These are phyloP conservation scores for Exsudoporus frostii DNA, from an alignment of 768 basidiomycete genomes.

Conservation along the genomic window DNA sequence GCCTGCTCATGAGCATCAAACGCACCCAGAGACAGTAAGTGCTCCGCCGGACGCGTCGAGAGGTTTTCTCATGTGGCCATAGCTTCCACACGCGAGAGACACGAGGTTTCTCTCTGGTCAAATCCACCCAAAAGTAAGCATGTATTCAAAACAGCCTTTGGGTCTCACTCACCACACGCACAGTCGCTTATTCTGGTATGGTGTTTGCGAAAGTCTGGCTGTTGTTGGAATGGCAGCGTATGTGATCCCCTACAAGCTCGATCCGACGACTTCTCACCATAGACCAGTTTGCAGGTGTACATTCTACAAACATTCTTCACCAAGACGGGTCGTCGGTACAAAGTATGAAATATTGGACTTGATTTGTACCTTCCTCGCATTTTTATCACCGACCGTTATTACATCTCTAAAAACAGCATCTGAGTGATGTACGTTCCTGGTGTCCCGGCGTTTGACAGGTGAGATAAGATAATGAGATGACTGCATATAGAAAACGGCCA, in stretches of 20 bases:
- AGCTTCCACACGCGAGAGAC: conserved; percentile 96
- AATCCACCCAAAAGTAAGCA: conserved; percentile 79
- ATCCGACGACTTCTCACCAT: conserved; percentile 7
- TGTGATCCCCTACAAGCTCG: conserved; percentile 31
- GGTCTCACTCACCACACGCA: background rate
- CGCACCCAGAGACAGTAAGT: conserved; percentile 91
- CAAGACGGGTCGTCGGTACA: conserved; percentile 86
- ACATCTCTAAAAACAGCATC: background rate
- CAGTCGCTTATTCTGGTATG: conserved; percentile 94
- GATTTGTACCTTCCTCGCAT: conserved; percentile 8
- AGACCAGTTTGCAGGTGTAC: conserved; percentile 77
- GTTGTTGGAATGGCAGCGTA: conserved; percentile 88
- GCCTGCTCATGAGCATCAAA: conserved; percentile 85
- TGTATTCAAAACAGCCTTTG: background rate
- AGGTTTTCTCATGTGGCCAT: conserved; percentile 3
- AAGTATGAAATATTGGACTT: conserved; percentile 52
- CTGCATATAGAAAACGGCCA: background rate
- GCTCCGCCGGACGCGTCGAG: background rate
- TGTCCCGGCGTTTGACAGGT: background rate
- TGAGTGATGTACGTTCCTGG: background rate
- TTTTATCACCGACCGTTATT: background rate
- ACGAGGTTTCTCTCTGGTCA: conserved; percentile 89
- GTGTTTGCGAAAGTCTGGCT: conserved; percentile 71
- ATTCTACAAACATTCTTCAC: conserved; percentile 96
- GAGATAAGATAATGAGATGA: conserved; percentile 14